Percentiles rank a stretch among this genome's conserved stretches.
Conservation (phyloP, 345 rosid species). For the Noccaea bulbosa region DNA sequence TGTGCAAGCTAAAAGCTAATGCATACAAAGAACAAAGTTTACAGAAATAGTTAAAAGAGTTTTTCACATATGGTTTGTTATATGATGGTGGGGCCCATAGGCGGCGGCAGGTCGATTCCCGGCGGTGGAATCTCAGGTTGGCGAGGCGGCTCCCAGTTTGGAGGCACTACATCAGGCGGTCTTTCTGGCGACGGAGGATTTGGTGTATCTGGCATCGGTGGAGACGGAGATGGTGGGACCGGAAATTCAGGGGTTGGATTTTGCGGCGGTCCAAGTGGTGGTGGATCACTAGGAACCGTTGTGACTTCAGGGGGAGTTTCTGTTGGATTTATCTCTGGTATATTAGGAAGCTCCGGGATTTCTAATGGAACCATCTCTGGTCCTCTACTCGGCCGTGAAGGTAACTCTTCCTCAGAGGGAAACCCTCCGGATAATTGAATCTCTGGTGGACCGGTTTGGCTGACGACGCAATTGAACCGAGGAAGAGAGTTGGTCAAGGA, state of each 20-base stretch:
- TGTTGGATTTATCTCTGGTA: slow-evolving; percentile 31
- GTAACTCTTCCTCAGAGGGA: slow-evolving; percentile 39
- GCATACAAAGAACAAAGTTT: not conserved
- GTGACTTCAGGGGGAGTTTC: slow-evolving; percentile 39
- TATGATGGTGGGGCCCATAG: slow-evolving; percentile 32
- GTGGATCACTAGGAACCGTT: slow-evolving; percentile 30
- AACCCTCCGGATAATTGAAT: slow-evolving; percentile 36
- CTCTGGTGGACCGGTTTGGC: slow-evolving; percentile 41
- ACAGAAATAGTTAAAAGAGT: not conserved
- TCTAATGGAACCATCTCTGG: slow-evolving; percentile 35
- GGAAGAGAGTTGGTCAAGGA: slow-evolving; percentile 9
- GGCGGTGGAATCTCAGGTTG: slow-evolving; percentile 33
- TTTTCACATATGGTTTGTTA: not conserved
- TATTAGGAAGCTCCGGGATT: slow-evolving; percentile 36
- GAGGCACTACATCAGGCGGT: slow-evolving; percentile 37
- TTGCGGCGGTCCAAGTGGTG: slow-evolving; percentile 35
- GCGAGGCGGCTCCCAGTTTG: slow-evolving; percentile 37
- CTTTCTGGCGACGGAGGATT: slow-evolving; percentile 7
- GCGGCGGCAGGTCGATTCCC: slow-evolving; percentile 27
- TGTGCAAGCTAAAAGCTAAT: not conserved
- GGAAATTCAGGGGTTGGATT: slow-evolving; percentile 32
- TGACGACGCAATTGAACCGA: not conserved
- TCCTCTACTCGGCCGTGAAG: slow-evolving; percentile 35
- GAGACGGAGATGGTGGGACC: slow-evolving; percentile 35
- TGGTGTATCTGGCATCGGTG: slow-evolving; percentile 43